These are phyloP conservation scores for Discostella pseudostelligera DNA, from an alignment of 108 stramenopile species.

Conservation along the genomic window DNA sequence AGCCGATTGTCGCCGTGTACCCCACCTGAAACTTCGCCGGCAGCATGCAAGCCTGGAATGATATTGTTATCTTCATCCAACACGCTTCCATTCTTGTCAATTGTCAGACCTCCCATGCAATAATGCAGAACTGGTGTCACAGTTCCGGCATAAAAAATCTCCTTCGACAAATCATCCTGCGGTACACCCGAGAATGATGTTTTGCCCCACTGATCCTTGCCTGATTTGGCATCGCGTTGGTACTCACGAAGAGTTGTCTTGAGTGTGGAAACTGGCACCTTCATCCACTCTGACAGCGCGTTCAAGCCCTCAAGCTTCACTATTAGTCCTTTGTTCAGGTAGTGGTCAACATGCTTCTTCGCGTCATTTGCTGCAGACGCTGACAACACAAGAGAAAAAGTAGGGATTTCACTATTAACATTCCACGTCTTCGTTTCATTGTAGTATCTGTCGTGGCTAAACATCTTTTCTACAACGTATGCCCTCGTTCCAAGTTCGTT, in stretches of 20 bases:
- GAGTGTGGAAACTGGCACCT: constrained; percentile 38
- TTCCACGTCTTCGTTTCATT: constrained; percentile 69
- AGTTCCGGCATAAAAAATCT: constrained; percentile 79
- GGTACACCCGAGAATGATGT: constrained; percentile 53
- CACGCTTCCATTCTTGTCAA: constrained; percentile 70
- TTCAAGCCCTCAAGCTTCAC: constrained; percentile 69
- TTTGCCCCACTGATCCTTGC: constrained; percentile 71
- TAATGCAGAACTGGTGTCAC: constrained; percentile 87
- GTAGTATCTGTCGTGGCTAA: constrained; percentile 47
- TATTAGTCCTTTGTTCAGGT: constrained; percentile 81
- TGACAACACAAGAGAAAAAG: constrained; percentile 77
- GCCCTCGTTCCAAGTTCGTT: constrained; percentile 73
- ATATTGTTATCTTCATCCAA: constrained; percentile 37
- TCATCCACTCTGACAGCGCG: constrained; percentile 73
- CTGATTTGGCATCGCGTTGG: constrained; percentile 54
- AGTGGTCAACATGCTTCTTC: constrained; percentile 87
- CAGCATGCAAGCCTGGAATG: constrained; percentile 71
- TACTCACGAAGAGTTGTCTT: constrained; percentile 61
- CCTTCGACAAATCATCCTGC: constrained; percentile 40
- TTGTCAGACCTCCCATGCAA: constrained; percentile 89
- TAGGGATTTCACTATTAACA: constrained; percentile 56
- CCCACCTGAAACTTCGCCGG: constrained; percentile 80
- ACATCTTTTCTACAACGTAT: constrained; percentile 72
- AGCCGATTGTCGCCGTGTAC: constrained; percentile 81
- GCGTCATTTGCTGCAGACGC: constrained; percentile 73